Evolutionary conservation across 1,284 basidiomycete species (phyloP).

Genomic region (Flammula alnicola): DNA sequence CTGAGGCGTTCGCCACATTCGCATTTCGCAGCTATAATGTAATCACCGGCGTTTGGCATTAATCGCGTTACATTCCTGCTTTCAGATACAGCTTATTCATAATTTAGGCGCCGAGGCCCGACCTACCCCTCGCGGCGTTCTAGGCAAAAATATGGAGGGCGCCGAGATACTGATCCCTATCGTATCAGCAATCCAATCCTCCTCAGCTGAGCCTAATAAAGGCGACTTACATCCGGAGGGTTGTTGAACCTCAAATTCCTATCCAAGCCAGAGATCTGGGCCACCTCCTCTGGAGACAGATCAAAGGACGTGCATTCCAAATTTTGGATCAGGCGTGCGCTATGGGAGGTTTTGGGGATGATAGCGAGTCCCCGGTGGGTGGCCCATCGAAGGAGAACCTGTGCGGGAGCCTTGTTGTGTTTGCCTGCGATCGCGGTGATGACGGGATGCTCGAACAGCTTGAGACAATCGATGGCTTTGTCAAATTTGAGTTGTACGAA

Average conservation of each 20-base stretch:
- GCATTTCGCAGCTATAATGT: no score
- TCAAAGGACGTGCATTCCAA: conserved; percentile 61
- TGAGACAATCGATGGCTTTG: conserved; percentile 52
- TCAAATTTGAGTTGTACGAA: conserved; percentile 68
- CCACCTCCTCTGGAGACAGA: conserved; percentile 62
- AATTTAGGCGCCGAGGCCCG: no score
- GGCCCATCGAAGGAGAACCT: conserved; percentile 78
- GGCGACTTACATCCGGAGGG: conserved; percentile 31
- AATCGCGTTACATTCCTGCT: no score
- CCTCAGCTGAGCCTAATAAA: background rate
- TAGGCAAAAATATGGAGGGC: conserved; percentile 13
- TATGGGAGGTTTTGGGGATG: conserved; percentile 75
- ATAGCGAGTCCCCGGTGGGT: conserved; percentile 79
- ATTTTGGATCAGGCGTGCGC: conserved; percentile 62
- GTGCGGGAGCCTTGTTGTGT: conserved; percentile 53
- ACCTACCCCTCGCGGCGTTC: no score
- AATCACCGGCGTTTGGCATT: no score
- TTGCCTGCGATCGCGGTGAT: conserved; percentile 53
- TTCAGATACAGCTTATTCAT: no score
- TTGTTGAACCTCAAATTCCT: conserved; percentile 55
- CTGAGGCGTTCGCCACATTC: no score
- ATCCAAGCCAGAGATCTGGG: conserved; percentile 66
- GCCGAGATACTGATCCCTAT: conserved; percentile 8
- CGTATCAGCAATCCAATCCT: background rate
- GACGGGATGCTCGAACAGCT: conserved; percentile 57